Conservation (phyloP, 352 stramenopile species). For the Phytophthora pistaciae region DNA sequence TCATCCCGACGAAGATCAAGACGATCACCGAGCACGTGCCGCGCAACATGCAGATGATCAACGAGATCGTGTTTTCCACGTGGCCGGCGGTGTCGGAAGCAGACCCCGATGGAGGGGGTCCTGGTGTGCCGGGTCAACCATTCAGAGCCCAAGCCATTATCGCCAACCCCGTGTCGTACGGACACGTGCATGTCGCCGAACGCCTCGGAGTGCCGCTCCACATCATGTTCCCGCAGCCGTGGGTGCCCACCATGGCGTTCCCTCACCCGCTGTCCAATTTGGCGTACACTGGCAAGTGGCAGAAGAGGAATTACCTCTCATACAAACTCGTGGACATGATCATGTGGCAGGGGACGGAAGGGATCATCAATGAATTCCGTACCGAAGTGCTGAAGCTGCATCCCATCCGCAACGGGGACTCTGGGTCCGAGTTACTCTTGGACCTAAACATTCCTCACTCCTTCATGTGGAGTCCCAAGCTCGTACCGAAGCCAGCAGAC, state of each 20-base stretch:
- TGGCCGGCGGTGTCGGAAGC: conserved; percentile 85
- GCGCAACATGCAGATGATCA: conserved; percentile 10
- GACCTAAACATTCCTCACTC: conserved; percentile 66
- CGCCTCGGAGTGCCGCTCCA: conserved; percentile 93
- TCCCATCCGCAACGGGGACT: conserved; percentile 48
- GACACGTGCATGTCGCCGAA: conserved; percentile 93
- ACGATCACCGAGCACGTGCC: conserved; percentile 5
- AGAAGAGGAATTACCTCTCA: conserved; percentile 56
- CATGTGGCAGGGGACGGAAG: conserved; percentile 59
- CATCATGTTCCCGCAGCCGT: conserved; percentile 94
- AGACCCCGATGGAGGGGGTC: conserved; percentile 71
- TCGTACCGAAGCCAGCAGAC: conserved; percentile 68
- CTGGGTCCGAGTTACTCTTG: conserved; percentile 46
- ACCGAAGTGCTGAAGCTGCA: conserved; percentile 56
- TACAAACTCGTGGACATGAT: conserved; percentile 66
- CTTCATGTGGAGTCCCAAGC: conserved; percentile 67
- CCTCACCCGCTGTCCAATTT: conserved; percentile 90
- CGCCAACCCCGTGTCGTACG: conserved; percentile 92
- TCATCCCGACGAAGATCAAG: conserved; percentile 5
- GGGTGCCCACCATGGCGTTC: conserved; percentile 86
- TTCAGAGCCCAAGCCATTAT: conserved; percentile 95
- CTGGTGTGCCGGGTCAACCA: conserved; percentile 41
- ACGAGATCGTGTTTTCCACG: conserved; percentile 16
- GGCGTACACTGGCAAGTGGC: conserved; percentile 65
- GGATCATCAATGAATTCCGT: conserved; percentile 70